Conservation (phyloP, 352 stramenopile genomes). For the Peronospora belbahrii region DNA sequence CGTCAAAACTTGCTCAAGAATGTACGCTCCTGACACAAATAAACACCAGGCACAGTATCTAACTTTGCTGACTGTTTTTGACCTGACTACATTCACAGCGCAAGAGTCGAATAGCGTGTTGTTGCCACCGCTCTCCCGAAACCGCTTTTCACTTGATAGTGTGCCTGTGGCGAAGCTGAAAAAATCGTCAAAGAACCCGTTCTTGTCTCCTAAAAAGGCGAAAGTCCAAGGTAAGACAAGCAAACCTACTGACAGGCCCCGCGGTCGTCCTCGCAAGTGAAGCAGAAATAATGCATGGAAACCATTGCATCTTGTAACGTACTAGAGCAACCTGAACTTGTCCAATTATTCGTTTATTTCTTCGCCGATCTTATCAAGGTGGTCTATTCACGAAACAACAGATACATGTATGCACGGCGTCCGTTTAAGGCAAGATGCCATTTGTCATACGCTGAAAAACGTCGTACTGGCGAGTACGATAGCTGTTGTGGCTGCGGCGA, state of each 20-base stretch:
- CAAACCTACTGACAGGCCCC: conserved; percentile 7
- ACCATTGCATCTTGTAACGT: not conserved
- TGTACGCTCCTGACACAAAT: conserved; percentile 21
- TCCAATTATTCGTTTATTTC: conserved; percentile 14
- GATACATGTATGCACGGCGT: not conserved
- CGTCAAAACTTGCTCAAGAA: conserved; percentile 41
- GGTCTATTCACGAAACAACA: no score
- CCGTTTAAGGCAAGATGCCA: conserved; percentile 66
- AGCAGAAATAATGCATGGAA: conserved; percentile 13
- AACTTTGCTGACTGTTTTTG: not conserved
- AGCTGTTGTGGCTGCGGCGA: conserved; percentile 85
- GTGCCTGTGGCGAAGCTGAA: conserved; percentile 76
- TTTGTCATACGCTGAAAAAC: conserved; percentile 91
- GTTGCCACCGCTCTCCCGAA: conserved; percentile 46
- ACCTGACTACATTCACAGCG: conserved; percentile 10
- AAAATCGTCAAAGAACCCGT: conserved; percentile 76
- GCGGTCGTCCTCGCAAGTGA: conserved; percentile 26
- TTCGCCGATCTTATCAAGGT: conserved; percentile 6
- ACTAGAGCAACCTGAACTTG: not conserved
- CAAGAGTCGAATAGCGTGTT: conserved; percentile 63
- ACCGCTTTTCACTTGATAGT: conserved; percentile 67
- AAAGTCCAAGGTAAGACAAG: conserved; percentile 12
- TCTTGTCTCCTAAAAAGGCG: conserved; percentile 27
- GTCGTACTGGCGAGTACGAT: conserved; percentile 87
- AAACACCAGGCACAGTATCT: not conserved